Evolutionary conservation across 2,329 filamentous ascomycete species (phyloP), one percentile per base, ranked within the genome.

Genomic region (Arthrobotrys iridis): DNA sequence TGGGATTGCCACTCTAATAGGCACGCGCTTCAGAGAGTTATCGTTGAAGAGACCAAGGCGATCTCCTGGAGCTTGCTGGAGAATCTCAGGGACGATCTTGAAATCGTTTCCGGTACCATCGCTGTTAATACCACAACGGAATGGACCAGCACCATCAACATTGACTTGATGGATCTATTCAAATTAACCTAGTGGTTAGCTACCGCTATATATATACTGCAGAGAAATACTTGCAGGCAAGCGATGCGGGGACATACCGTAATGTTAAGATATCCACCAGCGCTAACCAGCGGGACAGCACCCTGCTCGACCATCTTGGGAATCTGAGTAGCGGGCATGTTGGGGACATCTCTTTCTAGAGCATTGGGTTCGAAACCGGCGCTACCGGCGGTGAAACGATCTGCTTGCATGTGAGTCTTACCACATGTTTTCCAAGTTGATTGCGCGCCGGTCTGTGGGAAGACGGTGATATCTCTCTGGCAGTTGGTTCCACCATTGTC

Each of bases 281-380:
- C 10, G 8, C 28, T 64, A 13, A 22, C 43, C 6, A 28, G 10
- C 10, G 45, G 60, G 22, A 64, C 15, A 22, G 48, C 28, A 24
- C 43, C 30, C 11, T 33, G 15, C 4, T 26, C 18, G 13, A 46
- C 24, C n/a, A 40, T 43, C 10, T 62, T 30, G 4, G 37, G 28
- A 7, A 43, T 35, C 11, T 46, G 83, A n/a, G 22, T 46, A 22
- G 43, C 43, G 3, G 43, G 43, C 5, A 11, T 4, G 22, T 46
- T 46, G n/a, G 22, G 20, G 18, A 46, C 5, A 26, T 46, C 43
- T 26, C 43, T 46, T 10, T 46, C 11, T n/a, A 7, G 7, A 22
- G 35, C n/a, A 6, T 6, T 18, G 35, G 30, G 48, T 28, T 60
- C 57, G 8, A 33, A 55, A 3, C 48, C 28, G 1, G 8, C n/a